Evolutionary conservation across 1,284 basidiomycete species (phyloP).

Genomic region (Cutaneotrichosporon cutaneum): DNA sequence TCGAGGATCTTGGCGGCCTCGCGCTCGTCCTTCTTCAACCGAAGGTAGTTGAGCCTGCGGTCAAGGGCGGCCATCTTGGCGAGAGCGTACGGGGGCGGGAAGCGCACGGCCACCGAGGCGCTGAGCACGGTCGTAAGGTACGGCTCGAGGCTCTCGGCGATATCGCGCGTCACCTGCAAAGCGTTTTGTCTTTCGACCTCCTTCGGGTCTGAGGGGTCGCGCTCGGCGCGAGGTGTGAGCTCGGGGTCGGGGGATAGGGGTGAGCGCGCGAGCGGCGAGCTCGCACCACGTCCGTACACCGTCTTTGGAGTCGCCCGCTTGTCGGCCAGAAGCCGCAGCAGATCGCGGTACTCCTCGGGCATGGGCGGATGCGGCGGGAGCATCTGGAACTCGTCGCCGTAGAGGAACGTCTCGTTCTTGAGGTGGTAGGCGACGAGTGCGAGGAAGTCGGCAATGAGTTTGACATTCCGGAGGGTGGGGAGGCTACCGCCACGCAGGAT

Average conservation of each 20-base stretch:
- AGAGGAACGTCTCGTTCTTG: constrained; percentile 89
- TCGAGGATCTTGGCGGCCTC: constrained; percentile 67
- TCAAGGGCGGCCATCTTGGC: constrained; percentile 83
- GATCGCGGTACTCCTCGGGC: constrained; percentile 38
- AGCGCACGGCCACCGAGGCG: constrained; percentile 82
- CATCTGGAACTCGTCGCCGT: constrained; percentile 88
- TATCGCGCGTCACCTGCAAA: constrained; percentile 38
- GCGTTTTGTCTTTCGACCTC: constrained; percentile 61
- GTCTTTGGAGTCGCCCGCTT: constrained; percentile 7
- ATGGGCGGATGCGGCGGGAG: constrained; percentile 58
- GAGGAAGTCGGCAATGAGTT: constrained; percentile 88
- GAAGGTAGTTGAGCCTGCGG: constrained; percentile 65
- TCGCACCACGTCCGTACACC: neutral
- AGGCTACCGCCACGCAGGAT: constrained; percentile 85
- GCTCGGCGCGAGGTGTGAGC: neutral
- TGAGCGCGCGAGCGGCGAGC: constrained; percentile 12
- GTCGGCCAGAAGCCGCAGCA: constrained; percentile 33
- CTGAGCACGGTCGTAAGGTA: constrained; percentile 84
- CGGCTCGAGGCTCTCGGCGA: constrained; percentile 73
- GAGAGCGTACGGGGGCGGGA: constrained; percentile 84
- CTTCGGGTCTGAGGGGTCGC: constrained; percentile 30
- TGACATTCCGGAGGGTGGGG: constrained; percentile 75
- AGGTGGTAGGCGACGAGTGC: constrained; percentile 82
- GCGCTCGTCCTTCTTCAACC: constrained; percentile 72
- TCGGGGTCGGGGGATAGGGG: neutral